Percentiles rank a stretch among this genome's conserved stretches.
Conservation (phyloP, 495 filamentous ascomycete genomes). For the Talaromyces thailandensis region DNA sequence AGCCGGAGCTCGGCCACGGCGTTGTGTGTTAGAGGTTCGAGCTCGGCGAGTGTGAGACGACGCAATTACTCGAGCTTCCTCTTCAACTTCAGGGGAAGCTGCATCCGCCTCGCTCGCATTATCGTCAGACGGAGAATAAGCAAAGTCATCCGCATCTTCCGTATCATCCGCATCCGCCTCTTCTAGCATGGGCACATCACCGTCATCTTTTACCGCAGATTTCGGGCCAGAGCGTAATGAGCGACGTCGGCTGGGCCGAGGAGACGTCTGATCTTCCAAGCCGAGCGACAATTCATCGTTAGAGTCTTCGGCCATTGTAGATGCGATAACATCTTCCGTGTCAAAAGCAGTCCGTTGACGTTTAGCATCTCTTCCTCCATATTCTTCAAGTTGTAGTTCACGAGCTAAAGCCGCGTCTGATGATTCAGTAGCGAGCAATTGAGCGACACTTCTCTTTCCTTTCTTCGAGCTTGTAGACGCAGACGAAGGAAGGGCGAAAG, state of each 20-base stretch:
- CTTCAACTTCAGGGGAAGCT: background rate
- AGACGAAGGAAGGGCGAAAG: slow-evolving; percentile 20
- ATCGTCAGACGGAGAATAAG: slow-evolving; percentile 10
- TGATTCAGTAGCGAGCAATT: slow-evolving; percentile 20
- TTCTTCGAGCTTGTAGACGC: slow-evolving; percentile 11
- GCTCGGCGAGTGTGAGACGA: background rate
- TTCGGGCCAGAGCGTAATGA: slow-evolving; percentile 1
- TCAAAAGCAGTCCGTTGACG: slow-evolving; percentile 15
- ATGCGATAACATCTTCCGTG: background rate
- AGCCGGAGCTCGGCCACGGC: background rate
- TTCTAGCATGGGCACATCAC: slow-evolving; percentile 5
- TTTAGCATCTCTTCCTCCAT: slow-evolving; percentile 24
- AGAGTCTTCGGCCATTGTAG: slow-evolving; percentile 5
- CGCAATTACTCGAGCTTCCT: background rate
- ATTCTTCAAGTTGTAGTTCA: slow-evolving; percentile 55
- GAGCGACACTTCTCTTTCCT: slow-evolving; percentile 22
- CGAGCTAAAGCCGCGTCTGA: slow-evolving; percentile 50
- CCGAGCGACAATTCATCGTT: slow-evolving; percentile 5
- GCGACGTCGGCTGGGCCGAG: background rate
- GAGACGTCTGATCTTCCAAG: slow-evolving; percentile 6
- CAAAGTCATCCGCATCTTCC: slow-evolving; percentile 8
- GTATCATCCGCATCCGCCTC: background rate
- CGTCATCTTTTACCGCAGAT: slow-evolving; percentile 1
- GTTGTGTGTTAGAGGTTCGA: background rate
- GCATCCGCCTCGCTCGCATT: background rate